These are phyloP conservation scores for Poteriospumella lacustris DNA, from an alignment of 108 stramenopile species.

Conservation along the genomic window DNA sequence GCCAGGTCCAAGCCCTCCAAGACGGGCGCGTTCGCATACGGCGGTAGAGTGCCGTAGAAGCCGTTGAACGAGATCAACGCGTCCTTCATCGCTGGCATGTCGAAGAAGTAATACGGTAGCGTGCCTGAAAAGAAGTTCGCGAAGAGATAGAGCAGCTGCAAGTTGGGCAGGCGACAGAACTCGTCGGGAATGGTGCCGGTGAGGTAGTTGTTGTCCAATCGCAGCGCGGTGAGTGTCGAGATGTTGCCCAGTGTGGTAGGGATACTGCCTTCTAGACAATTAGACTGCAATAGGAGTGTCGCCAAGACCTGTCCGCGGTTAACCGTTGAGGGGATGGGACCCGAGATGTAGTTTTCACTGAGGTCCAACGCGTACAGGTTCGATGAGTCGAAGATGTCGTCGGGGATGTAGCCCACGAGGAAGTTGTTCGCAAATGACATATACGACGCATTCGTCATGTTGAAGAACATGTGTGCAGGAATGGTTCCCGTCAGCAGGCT, in stretches of 20 bases:
- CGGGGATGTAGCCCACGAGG: background rate
- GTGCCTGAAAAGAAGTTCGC: constrained; percentile 3
- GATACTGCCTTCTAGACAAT: background rate
- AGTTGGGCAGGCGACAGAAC: background rate
- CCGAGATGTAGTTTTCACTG: background rate
- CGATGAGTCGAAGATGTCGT: background rate
- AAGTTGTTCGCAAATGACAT: no score
- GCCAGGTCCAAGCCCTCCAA: no score
- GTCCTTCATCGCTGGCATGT: no score
- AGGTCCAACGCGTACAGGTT: background rate
- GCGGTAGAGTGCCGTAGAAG: no score
- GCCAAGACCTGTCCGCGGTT: no score
- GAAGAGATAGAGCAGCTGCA: constrained; percentile 1
- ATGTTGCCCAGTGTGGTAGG: background rate
- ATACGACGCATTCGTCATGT: background rate
- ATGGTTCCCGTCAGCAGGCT: constrained; percentile 4
- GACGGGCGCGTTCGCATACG: no score
- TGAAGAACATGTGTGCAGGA: background rate
- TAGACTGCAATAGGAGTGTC: no score
- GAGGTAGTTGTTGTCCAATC: background rate
- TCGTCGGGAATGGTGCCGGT: background rate
- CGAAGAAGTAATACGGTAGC: background rate
- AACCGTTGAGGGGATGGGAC: background rate
- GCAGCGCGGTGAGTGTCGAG: background rate
- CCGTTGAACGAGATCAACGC: no score